A percentile compares a stretch with the other conserved stretches of the same genome.
phyloP scores from a whole-genome alignment of 805 yeast species.

The Schizosaccharomyces cryophilus region DNA sequence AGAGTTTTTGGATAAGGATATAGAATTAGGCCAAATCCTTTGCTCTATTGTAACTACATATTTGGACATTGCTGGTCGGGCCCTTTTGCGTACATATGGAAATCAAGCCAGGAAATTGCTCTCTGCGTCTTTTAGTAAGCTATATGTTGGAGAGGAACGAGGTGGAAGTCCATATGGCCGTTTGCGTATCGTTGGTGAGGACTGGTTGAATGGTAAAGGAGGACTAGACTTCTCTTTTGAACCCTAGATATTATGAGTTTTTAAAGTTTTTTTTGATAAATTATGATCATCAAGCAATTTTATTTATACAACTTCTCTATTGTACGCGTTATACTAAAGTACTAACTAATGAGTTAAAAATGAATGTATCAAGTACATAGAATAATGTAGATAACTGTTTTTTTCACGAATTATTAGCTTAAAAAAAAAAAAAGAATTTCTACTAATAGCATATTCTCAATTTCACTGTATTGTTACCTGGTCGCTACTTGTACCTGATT shows the following conservation, averaged over 20 bases:
- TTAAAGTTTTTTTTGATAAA: not conserved
- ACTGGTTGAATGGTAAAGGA: not conserved
- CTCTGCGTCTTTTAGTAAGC: not conserved
- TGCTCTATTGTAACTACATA: slow-evolving; percentile 1
- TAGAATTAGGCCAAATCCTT: not conserved
- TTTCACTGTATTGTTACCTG: not conserved
- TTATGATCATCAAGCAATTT: not conserved
- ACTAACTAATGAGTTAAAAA: too few relatives aligned
- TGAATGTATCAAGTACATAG: too few relatives aligned
- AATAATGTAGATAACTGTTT: not conserved
- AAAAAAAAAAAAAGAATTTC: not conserved
- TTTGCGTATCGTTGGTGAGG: slow-evolving; percentile 1
- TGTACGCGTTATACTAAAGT: too few relatives aligned
- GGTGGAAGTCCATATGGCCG: slow-evolving; percentile 1
- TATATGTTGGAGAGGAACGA: not conserved
- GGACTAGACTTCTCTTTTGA: not conserved
- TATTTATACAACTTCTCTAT: too few relatives aligned
- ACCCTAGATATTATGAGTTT: not conserved
- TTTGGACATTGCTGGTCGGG: not conserved
- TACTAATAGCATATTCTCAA: not conserved
- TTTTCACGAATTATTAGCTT: not conserved
- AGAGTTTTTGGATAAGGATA: not conserved
- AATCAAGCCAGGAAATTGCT: not conserved
- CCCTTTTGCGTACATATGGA: not conserved
- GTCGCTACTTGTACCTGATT: not conserved